phyloP scores from a whole-genome alignment of 305 asterid genomes.

The Ruellia speciosa region DNA sequence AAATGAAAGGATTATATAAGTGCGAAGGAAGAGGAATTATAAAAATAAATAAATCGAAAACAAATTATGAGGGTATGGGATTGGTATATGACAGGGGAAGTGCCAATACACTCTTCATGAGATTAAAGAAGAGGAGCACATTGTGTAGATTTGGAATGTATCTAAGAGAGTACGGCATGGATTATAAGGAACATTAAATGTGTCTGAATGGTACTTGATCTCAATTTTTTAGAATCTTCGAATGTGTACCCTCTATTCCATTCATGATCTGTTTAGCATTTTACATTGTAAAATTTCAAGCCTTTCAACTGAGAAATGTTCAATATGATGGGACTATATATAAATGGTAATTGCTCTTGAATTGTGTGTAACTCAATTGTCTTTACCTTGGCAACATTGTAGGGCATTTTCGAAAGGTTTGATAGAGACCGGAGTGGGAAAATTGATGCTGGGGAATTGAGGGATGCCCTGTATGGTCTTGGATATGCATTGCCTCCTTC shows the following conservation, averaged over 20 bases:
- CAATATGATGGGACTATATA: too few species aligned
- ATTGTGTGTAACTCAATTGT: neutral
- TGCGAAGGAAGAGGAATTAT: too few species aligned
- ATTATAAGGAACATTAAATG: neutral
- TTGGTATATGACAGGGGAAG: neutral
- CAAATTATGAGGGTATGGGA: neutral
- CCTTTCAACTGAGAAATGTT: too few species aligned
- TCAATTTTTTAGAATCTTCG: too few species aligned
- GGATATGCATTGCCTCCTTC: constrained; percentile 71
- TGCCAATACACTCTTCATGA: neutral
- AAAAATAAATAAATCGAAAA: too few species aligned
- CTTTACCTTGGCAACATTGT: neutral
- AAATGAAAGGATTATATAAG: too few species aligned
- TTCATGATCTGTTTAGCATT: neutral
- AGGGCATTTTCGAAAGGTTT: constrained; percentile 68
- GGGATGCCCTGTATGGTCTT: constrained; percentile 64
- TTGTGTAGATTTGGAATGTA: neutral
- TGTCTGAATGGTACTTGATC: too few species aligned
- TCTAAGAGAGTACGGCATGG: constrained; percentile 1
- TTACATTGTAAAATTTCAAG: too few species aligned
- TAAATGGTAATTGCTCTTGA: neutral
- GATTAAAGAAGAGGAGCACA: neutral
- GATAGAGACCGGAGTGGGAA: constrained; percentile 77
- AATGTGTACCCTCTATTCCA: too few species aligned
- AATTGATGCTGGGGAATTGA: constrained; percentile 64